Evolutionary conservation across 2,329 filamentous ascomycete species (phyloP).

Genomic region (Cercospora zeae-maydis): DNA sequence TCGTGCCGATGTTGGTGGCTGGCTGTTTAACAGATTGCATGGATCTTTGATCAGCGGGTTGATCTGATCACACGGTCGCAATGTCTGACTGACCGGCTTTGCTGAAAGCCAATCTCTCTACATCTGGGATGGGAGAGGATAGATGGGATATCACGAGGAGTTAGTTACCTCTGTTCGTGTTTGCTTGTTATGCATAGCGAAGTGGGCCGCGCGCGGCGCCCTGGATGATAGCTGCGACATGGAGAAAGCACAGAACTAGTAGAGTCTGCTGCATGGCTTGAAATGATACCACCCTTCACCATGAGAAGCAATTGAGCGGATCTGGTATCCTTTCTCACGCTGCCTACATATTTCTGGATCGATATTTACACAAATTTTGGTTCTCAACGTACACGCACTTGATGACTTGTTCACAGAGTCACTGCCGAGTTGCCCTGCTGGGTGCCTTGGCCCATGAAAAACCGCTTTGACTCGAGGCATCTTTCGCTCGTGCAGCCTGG

Average conservation of each 20-base stretch:
- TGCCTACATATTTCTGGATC: neutral
- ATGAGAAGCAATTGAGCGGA: neutral
- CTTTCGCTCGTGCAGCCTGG: conserved; percentile 88
- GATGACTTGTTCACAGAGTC: conserved; percentile 24
- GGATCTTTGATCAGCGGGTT: neutral
- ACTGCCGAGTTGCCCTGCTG: conserved; percentile 29
- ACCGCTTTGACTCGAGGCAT: conserved; percentile 72
- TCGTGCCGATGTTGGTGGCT: neutral
- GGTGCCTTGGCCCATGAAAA: conserved; percentile 48
- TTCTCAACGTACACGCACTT: neutral
- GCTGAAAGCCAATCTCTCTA: neutral
- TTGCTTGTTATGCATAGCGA: conserved; percentile 10
- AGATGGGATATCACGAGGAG: neutral
- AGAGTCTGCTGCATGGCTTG: conserved; percentile 4
- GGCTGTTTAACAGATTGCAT: neutral
- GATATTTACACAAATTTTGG: neutral
- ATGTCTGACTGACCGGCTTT: neutral
- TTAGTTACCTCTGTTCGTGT: neutral
- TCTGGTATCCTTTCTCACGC: neutral
- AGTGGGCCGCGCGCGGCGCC: neutral
- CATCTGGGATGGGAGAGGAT: neutral
- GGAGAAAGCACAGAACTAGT: neutral
- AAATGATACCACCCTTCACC: conserved; percentile 1
- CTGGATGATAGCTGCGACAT: neutral
- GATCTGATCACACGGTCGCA: neutral